These are phyloP conservation scores for Heterobasidion annosum DNA, from an alignment of 1,284 basidiomycete species.

Conservation along the genomic window DNA sequence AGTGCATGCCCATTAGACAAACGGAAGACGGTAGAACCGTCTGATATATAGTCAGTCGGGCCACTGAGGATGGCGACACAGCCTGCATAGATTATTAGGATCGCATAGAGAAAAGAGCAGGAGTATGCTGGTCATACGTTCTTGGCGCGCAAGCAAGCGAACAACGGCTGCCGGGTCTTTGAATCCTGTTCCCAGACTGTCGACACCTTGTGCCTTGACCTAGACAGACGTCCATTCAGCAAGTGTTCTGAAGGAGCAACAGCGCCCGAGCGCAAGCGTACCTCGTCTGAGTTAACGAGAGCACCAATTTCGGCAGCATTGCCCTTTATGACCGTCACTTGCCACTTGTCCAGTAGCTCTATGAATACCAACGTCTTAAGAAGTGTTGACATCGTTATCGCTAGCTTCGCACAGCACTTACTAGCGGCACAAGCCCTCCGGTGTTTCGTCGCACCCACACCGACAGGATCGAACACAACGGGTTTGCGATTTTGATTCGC, in stretches of 20 bases:
- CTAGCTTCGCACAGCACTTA: constrained; percentile 14
- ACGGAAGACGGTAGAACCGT: constrained; percentile 64
- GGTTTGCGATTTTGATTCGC: constrained; percentile 76
- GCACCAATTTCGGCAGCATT: constrained; percentile 89
- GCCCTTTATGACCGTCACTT: constrained; percentile 91
- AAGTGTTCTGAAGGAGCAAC: neutral
- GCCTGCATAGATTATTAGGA: constrained; percentile 29
- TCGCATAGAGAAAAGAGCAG: neutral
- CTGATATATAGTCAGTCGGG: constrained; percentile 77
- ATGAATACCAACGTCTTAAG: neutral
- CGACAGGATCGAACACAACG: constrained; percentile 90
- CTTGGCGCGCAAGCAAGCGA: constrained; percentile 59
- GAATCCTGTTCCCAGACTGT: constrained; percentile 74
- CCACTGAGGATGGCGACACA: constrained; percentile 85
- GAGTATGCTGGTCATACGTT: constrained; percentile 44
- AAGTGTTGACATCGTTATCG: too few species aligned
- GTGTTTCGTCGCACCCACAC: constrained; percentile 78
- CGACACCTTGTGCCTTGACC: constrained; percentile 83
- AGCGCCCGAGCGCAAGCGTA: constrained; percentile 15
- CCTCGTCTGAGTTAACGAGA: constrained; percentile 70
- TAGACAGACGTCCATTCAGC: constrained; percentile 15
- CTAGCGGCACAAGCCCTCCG: constrained; percentile 52
- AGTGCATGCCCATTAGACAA: constrained; percentile 73
- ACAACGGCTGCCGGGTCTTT: constrained; percentile 70
- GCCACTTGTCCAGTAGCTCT: constrained; percentile 80